Conservation (phyloP, 2,329 filamentous ascomycete species). For the Fusarium azukiicola region DNA sequence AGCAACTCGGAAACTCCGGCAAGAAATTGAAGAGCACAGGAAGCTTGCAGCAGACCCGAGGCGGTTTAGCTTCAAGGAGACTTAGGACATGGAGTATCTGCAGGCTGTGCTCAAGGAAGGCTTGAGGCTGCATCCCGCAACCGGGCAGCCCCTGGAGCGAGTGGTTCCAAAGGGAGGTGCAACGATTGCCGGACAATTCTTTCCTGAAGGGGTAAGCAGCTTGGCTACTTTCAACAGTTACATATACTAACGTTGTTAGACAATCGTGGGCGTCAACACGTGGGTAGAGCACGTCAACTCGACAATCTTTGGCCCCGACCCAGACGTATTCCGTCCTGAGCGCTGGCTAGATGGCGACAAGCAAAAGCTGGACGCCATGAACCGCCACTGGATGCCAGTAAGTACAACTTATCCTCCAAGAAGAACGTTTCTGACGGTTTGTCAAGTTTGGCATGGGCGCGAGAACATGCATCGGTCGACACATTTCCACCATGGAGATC, state of each 20-base stretch:
- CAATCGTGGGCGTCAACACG: neutral
- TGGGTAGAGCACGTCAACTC: conserved; percentile 8
- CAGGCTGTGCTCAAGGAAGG: conserved; percentile 35
- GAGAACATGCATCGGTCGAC: conserved; percentile 2
- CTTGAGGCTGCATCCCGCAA: conserved; percentile 24
- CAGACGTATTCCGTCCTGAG: neutral
- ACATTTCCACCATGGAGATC: neutral
- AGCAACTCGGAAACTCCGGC: conserved; percentile 7
- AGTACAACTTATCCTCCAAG: neutral
- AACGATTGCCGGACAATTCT: conserved; percentile 12
- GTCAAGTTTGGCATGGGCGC: conserved; percentile 3
- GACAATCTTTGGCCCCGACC: neutral
- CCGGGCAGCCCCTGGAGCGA: conserved; percentile 21
- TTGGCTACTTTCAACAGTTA: neutral
- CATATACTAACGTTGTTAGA: neutral
- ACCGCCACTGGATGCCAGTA: conserved; percentile 14
- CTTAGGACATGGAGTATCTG: conserved; percentile 34
- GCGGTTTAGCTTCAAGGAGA: conserved; percentile 32
- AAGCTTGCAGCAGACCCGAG: conserved; percentile 6
- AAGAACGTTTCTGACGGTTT: neutral
- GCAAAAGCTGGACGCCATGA: neutral
- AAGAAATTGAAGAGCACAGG: neutral
- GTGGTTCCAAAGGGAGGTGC: conserved; percentile 18
- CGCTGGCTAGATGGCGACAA: neutral
- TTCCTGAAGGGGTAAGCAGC: neutral